These are phyloP conservation scores for Pythium guiyangense DNA, from an alignment of 352 stramenopile genomes.

Conservation along the genomic window DNA sequence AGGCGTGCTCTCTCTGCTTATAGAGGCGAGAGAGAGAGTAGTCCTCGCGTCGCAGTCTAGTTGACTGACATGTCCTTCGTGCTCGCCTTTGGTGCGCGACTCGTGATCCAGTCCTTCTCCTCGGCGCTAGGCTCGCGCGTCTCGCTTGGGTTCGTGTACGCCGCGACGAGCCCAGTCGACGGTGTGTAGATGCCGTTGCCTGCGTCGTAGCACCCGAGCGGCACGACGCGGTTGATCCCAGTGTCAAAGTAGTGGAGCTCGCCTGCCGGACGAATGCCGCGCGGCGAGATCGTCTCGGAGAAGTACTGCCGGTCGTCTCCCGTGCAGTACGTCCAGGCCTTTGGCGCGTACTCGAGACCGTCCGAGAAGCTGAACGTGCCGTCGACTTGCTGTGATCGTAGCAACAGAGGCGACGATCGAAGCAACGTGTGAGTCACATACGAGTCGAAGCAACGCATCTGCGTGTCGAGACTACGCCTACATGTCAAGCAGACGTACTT, in stretches of 20 bases:
- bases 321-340: constrained; percentile 62
- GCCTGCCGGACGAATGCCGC: constrained; percentile 44
- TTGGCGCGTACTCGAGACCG: constrained; percentile 57
- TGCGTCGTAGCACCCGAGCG: constrained; percentile 67
- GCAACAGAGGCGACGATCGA: neutral
- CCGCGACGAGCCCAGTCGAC: constrained; percentile 42
- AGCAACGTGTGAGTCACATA: neutral
- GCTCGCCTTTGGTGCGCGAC: constrained; percentile 57
- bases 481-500: constrained; percentile 23
- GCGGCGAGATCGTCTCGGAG: constrained; percentile 53
- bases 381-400: constrained; percentile 49
- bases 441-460: neutral
- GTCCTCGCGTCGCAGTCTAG: constrained; percentile 11
- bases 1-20: constrained; percentile 1
- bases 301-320: constrained; percentile 61
- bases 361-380: constrained; percentile 77
- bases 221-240: constrained; percentile 52
- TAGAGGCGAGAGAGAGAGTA: neutral
- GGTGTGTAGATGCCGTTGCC: constrained; percentile 73
- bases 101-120: constrained; percentile 57
- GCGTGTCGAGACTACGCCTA: neutral
- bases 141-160: constrained; percentile 53
- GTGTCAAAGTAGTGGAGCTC: constrained; percentile 77
- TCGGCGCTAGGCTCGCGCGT: constrained; percentile 40
- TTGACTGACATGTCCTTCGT: constrained; percentile 71